Conservation (phyloP, 2,329 filamentous ascomycete genomes). For the Thielaviopsis euricoi region DNA sequence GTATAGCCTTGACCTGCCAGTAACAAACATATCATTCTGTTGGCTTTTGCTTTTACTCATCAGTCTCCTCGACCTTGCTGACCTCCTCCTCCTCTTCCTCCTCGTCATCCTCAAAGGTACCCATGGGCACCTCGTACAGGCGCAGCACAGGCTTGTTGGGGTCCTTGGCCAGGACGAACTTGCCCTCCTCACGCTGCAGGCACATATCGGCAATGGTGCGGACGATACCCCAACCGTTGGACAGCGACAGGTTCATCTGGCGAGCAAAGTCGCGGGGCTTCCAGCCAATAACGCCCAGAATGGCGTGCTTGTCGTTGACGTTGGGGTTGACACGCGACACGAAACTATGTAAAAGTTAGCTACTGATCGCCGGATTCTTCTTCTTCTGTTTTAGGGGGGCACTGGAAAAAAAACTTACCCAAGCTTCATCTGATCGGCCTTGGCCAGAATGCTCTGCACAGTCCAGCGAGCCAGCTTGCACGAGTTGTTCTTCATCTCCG, state of each 20-base stretch:
- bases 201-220: conserved; percentile 95
- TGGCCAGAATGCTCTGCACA: conserved; percentile 87
- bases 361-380: background rate
- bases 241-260: conserved; percentile 95
- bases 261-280: conserved; percentile 92
- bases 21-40: no score
- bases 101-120: conserved; percentile 72
- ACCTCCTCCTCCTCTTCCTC: conserved; percentile 34
- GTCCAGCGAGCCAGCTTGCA: conserved; percentile 98
- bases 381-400: background rate
- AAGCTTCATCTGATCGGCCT: conserved; percentile 97
- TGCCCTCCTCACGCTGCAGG: conserved; percentile 57
- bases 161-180: conserved; percentile 73
- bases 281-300: conserved; percentile 91
- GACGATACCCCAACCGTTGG: conserved; percentile 98
- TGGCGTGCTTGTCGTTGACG: conserved; percentile 81
- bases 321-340: conserved; percentile 89
- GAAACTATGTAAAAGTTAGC: conserved; percentile 43
- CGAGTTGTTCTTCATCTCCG: conserved; percentile 99
- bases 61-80: conserved; percentile 34
- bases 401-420: conserved; percentile 43
- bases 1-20: background rate
- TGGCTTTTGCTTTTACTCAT: conserved; percentile 6
- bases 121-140: conserved; percentile 75
- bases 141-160: conserved; percentile 93